Evolutionary conservation across 2,329 filamentous ascomycete genomes (phyloP), one percentile per base, ranked within the genome.

Genomic region (Amphichorda felina): DNA sequence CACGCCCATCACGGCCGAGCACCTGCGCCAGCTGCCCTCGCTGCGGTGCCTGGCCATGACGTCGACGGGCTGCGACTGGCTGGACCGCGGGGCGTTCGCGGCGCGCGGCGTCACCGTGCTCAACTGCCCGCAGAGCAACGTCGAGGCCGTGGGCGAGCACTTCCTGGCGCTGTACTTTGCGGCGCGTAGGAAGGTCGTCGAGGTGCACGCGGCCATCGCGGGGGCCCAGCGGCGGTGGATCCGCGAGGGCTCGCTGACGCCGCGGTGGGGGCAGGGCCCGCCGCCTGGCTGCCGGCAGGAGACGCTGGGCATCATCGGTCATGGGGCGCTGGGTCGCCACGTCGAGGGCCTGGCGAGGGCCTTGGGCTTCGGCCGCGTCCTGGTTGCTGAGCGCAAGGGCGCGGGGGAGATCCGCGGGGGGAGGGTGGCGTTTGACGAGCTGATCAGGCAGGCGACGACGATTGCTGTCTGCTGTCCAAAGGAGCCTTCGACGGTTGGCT

Each of bases 91-190:
- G n/a, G n/a, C n/a, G n/a, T n/a, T n/a, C n/a, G n/a, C n/a, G n/a
- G n/a, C n/a, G 14, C 22, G 75, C 30, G 82, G 81, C 9, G 77
- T 86, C 37, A 74, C 83, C 30, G 80, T 86, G 1, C 77, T 86
- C 32, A 86, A 86, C 52, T 77, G 70, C 14, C 81, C 82, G 0
- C 70, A 70, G 25, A 80, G 80, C 4, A 86, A 87, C 50, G 82
- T 84, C 44, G 73, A 79, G 35, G 80, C 82, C 0, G 82, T 81
- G 0, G 79, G 79, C 0, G 79, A 84, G 50, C 79, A 83, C 48
- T 82, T 79, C 0, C 68, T 84, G 35, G 76, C 74, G 37, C 60
- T 86, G 33, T 60, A 85, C 41, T 72, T 86, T 62, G 71, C 79
- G 1, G 29, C 38, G 8, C 43, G 46, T 7, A 40, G 46, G 17